Evolutionary conservation across 2,329 filamentous ascomycete species (phyloP), one percentile per base, ranked within the genome.

Genomic region (Volutella citrinella): DNA sequence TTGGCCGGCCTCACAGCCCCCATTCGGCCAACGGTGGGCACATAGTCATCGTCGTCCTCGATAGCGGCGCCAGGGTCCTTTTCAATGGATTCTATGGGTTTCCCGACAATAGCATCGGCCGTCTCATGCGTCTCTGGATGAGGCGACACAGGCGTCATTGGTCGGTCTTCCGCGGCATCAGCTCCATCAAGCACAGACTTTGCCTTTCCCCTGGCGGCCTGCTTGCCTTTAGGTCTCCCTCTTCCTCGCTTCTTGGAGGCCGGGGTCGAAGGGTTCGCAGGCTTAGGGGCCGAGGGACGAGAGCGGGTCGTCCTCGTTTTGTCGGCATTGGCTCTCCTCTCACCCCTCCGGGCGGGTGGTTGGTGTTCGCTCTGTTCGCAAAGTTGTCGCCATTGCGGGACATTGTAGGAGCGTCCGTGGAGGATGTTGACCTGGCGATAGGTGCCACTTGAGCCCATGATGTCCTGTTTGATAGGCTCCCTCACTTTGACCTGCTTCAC

Each of bases 401-500:
- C 72, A 51, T 96, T 98, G 68, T 98, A 98, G 11, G 89, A 89
- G 58, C 93, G 79, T 59, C 94, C 88, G 64, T 96, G 94, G 54
- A 97, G 82, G 40, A 98, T 90, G 57, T 98, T 98, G 55, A 93
- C 87, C 61, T 98, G 93, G 21, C 91, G 91, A 59, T 96, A 98
- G 36, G 87, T 94, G 36, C 93, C 94, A 57, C 91, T 88, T 32
- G 87, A 88, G 25, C 93, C 93, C 72, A 94, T 91, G 53, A 98
- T 98, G 54, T 98, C 93, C 63, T 98, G 93, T 57, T 89, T 95
- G 59, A 98, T 97, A 5, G 93, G 93, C 48, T 98, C 94, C 63
- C 91, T 91, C 55, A 98, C 90, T 56, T 82, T 84, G 60, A 98
- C 87, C 43, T 84, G 82, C 65, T 96, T 97, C 46, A 98, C 78